Percentiles rank a stretch among this genome's conserved stretches.
Evolutionary conservation across 2,329 filamentous ascomycete genomes (phyloP).

Genomic region (Calonectria montana): DNA sequence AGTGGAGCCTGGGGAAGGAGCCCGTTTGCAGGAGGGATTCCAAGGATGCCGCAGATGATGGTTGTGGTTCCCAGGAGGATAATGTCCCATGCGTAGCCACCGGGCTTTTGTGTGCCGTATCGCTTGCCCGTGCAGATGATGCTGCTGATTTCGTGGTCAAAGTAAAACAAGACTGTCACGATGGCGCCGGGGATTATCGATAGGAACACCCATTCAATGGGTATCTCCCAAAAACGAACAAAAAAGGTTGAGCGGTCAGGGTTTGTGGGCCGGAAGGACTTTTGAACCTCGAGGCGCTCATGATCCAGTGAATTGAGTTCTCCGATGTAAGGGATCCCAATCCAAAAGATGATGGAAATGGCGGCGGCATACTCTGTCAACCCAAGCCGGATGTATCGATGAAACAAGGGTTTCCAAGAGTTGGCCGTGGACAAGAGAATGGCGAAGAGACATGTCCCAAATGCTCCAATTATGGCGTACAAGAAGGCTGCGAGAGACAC

Average conservation of each 20-base stretch:
- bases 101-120: slow-evolving; percentile 70
- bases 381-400: slow-evolving; percentile 70
- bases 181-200: slow-evolving; percentile 72
- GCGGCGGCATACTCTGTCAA: slow-evolving; percentile 74
- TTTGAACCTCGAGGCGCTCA: slow-evolving; percentile 66
- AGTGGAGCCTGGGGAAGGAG: slow-evolving; percentile 74
- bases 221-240: slow-evolving; percentile 72
- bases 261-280: slow-evolving; percentile 65
- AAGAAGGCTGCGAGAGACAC: slow-evolving; percentile 72
- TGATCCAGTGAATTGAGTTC: slow-evolving; percentile 70
- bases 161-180: slow-evolving; percentile 76
- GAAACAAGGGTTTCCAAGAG: slow-evolving; percentile 71
- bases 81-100: slow-evolving; percentile 74
- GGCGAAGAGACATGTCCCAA: slow-evolving; percentile 72
- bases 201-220: slow-evolving; percentile 68
- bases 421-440: slow-evolving; percentile 71
- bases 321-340: slow-evolving; percentile 70
- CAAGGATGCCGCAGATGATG: slow-evolving; percentile 71
- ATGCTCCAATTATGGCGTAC: slow-evolving; percentile 72
- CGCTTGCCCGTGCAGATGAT: slow-evolving; percentile 74
- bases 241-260: slow-evolving; percentile 68
- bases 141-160: slow-evolving; percentile 76
- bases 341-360: slow-evolving; percentile 74
- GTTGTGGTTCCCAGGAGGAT: slow-evolving; percentile 71
- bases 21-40: slow-evolving; percentile 74